These are phyloP conservation scores for Hsuehochloa calcarea DNA, from an alignment of 176 grass and related monocot genomes.

Conservation along the genomic window DNA sequence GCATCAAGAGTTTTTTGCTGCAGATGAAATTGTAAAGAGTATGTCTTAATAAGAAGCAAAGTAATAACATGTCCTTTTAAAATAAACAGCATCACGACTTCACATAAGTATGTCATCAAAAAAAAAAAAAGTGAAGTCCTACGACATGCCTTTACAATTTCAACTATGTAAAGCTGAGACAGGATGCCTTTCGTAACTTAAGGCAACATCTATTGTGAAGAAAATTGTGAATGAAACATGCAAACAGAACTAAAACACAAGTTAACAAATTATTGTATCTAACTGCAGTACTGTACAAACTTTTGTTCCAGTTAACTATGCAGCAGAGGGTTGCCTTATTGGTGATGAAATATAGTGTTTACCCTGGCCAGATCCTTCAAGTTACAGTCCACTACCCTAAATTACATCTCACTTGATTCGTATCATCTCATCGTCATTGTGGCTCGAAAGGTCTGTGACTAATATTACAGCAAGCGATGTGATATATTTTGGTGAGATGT, in stretches of 20 bases:
- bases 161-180: background rate
- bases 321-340: background rate
- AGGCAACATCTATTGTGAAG: background rate
- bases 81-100: conserved; percentile 2
- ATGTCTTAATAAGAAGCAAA: conserved; percentile 32
- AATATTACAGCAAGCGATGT: background rate
- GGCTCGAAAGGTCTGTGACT: background rate
- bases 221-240: background rate
- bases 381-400: background rate
- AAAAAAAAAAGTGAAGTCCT: background rate
- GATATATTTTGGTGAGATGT: background rate
- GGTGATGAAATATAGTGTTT: background rate
- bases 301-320: background rate
- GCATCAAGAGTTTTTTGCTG: conserved; percentile 95
- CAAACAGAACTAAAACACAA: conserved; percentile 6
- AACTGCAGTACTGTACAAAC: background rate
- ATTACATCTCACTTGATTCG: background rate
- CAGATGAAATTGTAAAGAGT: conserved; percentile 28
- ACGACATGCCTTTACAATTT: background rate
- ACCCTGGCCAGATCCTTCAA: background rate
- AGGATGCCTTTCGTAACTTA: background rate
- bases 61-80: background rate
- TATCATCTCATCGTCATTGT: background rate
- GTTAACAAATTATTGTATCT: background rate
- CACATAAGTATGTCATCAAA: background rate